phyloP scores from a whole-genome alignment of 73 alveolate species.

The Blepharisma stoltei region DNA sequence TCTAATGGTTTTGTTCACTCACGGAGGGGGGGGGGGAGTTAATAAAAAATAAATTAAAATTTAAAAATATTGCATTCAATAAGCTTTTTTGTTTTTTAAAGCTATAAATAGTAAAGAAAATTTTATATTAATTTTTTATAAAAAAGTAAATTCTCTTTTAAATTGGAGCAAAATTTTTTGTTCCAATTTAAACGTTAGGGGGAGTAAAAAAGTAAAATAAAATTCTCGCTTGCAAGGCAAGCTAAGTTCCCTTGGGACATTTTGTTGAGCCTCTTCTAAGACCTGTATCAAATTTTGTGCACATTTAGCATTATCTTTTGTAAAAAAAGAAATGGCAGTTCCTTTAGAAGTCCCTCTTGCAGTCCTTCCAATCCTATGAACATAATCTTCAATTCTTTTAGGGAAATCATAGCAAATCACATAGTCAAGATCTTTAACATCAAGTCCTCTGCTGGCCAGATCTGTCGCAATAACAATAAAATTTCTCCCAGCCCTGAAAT shows the following conservation, averaged over 20 bases:
- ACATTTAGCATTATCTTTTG: slow-evolving; percentile 39
- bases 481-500: slow-evolving; percentile 88
- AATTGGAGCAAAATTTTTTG: too few relatives aligned
- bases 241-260: slow-evolving; percentile 46
- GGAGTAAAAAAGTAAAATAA: too few relatives aligned
- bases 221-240: too few relatives aligned
- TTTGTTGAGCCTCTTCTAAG: slow-evolving; percentile 37
- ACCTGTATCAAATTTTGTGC: slow-evolving; percentile 49
- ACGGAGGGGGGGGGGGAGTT: too few relatives aligned
- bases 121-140: too few relatives aligned
- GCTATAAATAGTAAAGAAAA: too few relatives aligned
- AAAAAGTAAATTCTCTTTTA: too few relatives aligned
- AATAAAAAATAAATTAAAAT: too few relatives aligned
- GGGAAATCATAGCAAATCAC: slow-evolving; percentile 95
- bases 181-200: too few relatives aligned
- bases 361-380: slow-evolving; percentile 98
- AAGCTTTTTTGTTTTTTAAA: too few relatives aligned
- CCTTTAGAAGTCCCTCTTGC: slow-evolving; percentile 76
- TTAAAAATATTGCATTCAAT: too few relatives aligned
- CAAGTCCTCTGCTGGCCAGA: slow-evolving; percentile 95
- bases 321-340: slow-evolving; percentile 41
- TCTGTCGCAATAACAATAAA: slow-evolving; percentile 93
- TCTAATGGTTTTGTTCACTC: too few relatives aligned
- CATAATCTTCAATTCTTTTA: slow-evolving; percentile 96
- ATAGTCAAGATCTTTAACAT: slow-evolving; percentile 81